Evolutionary conservation across 495 filamentous ascomycete genomes (phyloP).

Genomic region (Penicillium malachiteum): DNA sequence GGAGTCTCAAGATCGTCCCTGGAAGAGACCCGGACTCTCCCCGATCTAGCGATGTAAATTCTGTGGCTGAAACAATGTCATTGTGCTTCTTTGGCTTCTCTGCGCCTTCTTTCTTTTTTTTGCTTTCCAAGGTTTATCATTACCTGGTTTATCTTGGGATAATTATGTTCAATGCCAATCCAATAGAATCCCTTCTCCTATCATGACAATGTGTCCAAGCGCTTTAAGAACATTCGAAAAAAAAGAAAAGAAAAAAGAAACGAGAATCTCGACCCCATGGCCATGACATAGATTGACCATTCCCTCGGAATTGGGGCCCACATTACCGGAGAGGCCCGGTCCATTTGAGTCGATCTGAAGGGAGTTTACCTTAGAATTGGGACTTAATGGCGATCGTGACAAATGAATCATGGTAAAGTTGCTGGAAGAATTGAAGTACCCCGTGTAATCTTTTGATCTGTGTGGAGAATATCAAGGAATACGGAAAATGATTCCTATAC

Average conservation of each 20-base stretch:
- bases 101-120: not conserved
- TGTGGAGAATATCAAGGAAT: too few relatives aligned
- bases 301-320: slow-evolving; percentile 9
- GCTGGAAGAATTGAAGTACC: too few relatives aligned
- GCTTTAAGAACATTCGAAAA: too few relatives aligned
- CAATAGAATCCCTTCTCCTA: slow-evolving; percentile 3
- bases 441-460: not conserved
- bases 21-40: slow-evolving; percentile 11
- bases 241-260: not conserved
- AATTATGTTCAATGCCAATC: not conserved
- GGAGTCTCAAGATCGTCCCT: slow-evolving; percentile 21
- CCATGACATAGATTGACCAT: slow-evolving; percentile 9
- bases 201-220: not conserved
- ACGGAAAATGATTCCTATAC: too few relatives aligned
- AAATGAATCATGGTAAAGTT: not conserved
- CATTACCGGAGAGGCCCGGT: slow-evolving; percentile 16
- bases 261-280: not conserved
- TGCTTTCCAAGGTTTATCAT: not conserved
- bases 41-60: slow-evolving; percentile 14
- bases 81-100: slow-evolving; percentile 6
- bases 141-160: not conserved
- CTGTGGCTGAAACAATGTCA: slow-evolving; percentile 21
- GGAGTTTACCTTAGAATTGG: not conserved
- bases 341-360: slow-evolving; percentile 24
- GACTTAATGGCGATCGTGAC: slow-evolving; percentile 1